Conservation (phyloP, 306 rosid genomes). For the Boehmeria nivea region DNA sequence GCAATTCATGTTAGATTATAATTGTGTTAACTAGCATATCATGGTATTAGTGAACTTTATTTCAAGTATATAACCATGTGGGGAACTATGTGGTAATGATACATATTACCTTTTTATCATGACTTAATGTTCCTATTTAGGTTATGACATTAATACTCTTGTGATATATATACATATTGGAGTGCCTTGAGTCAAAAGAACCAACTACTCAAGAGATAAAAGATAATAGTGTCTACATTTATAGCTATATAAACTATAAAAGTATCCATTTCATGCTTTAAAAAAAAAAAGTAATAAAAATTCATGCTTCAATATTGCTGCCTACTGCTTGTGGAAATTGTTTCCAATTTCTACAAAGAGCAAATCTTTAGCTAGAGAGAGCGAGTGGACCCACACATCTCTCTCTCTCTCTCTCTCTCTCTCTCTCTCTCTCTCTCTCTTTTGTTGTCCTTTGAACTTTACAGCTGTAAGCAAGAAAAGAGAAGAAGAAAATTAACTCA, state of each 20-base stretch:
- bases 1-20: too few relatives aligned
- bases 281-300: too few relatives aligned
- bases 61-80: too few relatives aligned
- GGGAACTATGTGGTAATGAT: too few relatives aligned
- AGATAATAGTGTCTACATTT: background rate
- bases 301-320: background rate
- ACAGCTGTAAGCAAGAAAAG: slow-evolving; percentile 61
- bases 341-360: slow-evolving; percentile 24
- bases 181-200: slow-evolving; percentile 26
- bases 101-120: too few relatives aligned
- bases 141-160: too few relatives aligned
- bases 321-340: slow-evolving; percentile 4
- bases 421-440: slow-evolving; percentile 53
- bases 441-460: slow-evolving; percentile 58
- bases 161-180: background rate
- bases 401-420: too few relatives aligned
- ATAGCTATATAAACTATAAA: slow-evolving; percentile 13
- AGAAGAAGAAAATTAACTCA: slow-evolving; percentile 3
- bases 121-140: too few relatives aligned
- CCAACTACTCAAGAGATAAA: slow-evolving; percentile 20
- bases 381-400: too few relatives aligned
- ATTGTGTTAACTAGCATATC: too few relatives aligned
- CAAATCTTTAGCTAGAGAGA: slow-evolving; percentile 23
- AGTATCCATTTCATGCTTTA: slow-evolving; percentile 7
- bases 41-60: too few relatives aligned